These are phyloP conservation scores for Pyricularia pennisetigena DNA, from an alignment of 2,329 filamentous ascomycete species.

Conservation along the genomic window DNA sequence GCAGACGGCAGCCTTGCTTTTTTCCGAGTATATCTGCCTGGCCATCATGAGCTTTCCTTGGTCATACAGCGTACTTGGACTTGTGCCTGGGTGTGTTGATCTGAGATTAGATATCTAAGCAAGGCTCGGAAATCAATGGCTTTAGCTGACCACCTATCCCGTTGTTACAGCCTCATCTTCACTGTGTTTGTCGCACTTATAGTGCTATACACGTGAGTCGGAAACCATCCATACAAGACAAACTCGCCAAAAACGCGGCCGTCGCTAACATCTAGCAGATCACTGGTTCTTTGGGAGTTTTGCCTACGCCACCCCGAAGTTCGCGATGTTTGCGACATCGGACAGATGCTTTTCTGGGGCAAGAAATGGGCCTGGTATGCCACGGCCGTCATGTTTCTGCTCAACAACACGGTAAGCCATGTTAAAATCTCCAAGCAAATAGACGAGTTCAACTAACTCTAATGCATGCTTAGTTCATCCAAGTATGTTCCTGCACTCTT, in stretches of 20 bases:
- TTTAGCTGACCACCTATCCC: neutral
- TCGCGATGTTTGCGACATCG: constrained; percentile 87
- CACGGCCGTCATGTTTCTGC: constrained; percentile 75
- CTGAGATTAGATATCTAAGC: neutral
- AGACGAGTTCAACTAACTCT: neutral
- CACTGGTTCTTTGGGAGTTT: constrained; percentile 60
- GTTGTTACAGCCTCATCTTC: constrained; percentile 50
- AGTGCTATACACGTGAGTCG: constrained; percentile 73
- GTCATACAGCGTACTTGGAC: constrained; percentile 78
- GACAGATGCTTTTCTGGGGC: constrained; percentile 89
- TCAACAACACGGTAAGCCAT: constrained; percentile 65
- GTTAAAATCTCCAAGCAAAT: neutral
- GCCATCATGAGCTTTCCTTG: constrained; percentile 93
- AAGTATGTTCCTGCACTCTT: neutral
- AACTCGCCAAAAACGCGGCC: neutral
- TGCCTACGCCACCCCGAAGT: constrained; percentile 86
- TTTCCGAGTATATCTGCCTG: constrained; percentile 92
- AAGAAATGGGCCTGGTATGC: constrained; percentile 62
- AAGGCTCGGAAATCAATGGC: neutral
- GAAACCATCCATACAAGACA: neutral
- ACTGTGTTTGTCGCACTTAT: constrained; percentile 68
- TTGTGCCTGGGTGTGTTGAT: constrained; percentile 58
- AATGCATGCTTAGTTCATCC: constrained; percentile 4
- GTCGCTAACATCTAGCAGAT: constrained; percentile 8
- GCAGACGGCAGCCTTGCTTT: constrained; percentile 76